Base-by-base conservation (phyloP, 345 rosid species). In the Eucalyptus tenuipes region DNA sequence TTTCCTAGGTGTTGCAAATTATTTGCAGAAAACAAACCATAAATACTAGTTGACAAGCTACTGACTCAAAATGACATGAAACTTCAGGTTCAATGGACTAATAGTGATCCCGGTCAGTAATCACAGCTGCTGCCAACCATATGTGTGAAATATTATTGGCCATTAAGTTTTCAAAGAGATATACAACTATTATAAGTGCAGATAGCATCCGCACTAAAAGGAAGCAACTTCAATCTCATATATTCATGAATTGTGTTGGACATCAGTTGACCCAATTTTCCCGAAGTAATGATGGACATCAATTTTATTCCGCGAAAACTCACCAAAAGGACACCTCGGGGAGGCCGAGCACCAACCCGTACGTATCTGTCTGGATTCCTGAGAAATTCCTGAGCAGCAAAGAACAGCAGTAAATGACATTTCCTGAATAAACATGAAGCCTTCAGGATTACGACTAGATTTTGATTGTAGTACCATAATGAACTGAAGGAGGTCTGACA, bases 261-360 rank as follows among this genome's bases (percentile, higher is more conserved):
- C 27, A 75, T 75, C 47, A 75, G 47, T 75, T 20, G 47, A 75
- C 42, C 47, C 82, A 40, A 37, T 20, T 75, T 75, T 40, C 45
- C 47, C 10, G 15, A 75, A 75, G 82, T 40, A 75, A 75, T 75
- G 15, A 25, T 40, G 47, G 47, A 75, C 47, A 75, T 75, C 25
- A 17, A 18, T 15, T 37, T 10, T 86, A 33, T 85, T 50, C 53
- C 13, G 15, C 59, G 45, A 87, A 88, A 81, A 91, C 98, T 94
- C 92, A 97, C 99, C 98, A 98, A 91, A 52, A 98, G 95, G 91
- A 98, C 97, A 87, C 99, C 99, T 86, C 97, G 96, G 49, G 99
- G 99, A 91, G 99, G 99, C 87, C 99, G 98, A 52, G 99, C 99
- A 89, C 99, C 99, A 81, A 97, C 92, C 71, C 97, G 94, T 57